A percentile compares a stretch with the other conserved stretches of the same genome.
These are phyloP conservation scores for Naganishia onofrii DNA, from an alignment of 768 basidiomycete genomes.

Conservation along the genomic window DNA sequence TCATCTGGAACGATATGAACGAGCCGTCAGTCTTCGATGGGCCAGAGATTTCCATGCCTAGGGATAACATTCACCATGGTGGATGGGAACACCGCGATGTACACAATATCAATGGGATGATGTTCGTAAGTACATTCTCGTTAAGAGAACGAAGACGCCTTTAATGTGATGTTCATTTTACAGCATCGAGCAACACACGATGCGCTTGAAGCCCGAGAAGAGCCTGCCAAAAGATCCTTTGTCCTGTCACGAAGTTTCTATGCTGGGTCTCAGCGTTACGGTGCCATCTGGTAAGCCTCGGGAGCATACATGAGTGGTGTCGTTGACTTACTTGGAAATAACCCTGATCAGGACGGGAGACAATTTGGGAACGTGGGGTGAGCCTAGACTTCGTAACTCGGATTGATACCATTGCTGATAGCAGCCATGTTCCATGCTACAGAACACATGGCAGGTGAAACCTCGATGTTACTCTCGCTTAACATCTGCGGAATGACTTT, in stretches of 20 bases:
- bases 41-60: slow-evolving; percentile 83
- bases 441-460: slow-evolving; percentile 88
- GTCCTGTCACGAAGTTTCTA: slow-evolving; percentile 93
- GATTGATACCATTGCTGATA: neutral
- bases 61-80: slow-evolving; percentile 76
- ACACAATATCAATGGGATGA: slow-evolving; percentile 97
- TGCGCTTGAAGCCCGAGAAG: slow-evolving; percentile 72
- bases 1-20: slow-evolving; percentile 99
- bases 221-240: slow-evolving; percentile 79
- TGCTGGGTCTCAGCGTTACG: slow-evolving; percentile 90
- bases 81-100: slow-evolving; percentile 98
- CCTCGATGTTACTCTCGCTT: slow-evolving; percentile 88
- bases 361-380: slow-evolving; percentile 85
- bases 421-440: neutral
- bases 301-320: neutral
- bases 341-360: slow-evolving; percentile 67
- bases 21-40: slow-evolving; percentile 99
- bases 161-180: too few species aligned
- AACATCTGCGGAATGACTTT: slow-evolving; percentile 88
- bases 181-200: slow-evolving; percentile 81
- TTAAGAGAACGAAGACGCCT: too few species aligned
- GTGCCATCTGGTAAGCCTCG: slow-evolving; percentile 77
- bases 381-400: neutral
- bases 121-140: slow-evolving; percentile 58
- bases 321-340: neutral